A percentile compares a stretch with the other conserved stretches of the same genome.
Evolutionary conservation across 495 filamentous ascomycete genomes (phyloP).

Genomic region (Thermothielavioides terrestris): DNA sequence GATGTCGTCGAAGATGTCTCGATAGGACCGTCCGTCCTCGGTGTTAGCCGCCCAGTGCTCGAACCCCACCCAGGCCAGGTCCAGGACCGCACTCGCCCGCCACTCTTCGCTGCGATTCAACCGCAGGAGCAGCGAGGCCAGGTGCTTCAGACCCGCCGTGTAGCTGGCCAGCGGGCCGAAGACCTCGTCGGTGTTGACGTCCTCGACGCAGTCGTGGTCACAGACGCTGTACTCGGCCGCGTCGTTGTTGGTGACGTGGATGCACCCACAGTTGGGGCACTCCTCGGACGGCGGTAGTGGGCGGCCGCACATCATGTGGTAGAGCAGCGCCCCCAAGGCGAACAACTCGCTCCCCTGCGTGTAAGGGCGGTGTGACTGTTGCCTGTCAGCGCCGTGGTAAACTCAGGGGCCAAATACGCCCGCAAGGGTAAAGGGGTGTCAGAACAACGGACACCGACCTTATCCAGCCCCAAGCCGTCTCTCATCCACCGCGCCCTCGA

Average conservation of each 20-base stretch:
- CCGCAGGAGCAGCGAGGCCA: conserved; percentile 19
- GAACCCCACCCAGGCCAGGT: conserved; percentile 18
- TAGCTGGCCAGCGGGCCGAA: conserved; percentile 15
- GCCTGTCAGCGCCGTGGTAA: background rate
- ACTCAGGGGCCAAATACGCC: background rate
- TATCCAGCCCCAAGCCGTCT: background rate
- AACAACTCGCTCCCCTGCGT: conserved; percentile 28
- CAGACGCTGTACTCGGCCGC: background rate
- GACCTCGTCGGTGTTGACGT: conserved; percentile 19
- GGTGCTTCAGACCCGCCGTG: conserved; percentile 12
- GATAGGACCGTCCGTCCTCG: conserved; percentile 17
- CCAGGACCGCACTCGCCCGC: conserved; percentile 15
- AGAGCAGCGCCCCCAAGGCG: conserved; percentile 29
- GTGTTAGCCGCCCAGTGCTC: conserved; percentile 21
- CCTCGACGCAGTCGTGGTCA: conserved; percentile 9
- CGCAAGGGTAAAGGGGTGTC: too few species aligned
- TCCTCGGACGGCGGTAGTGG: conserved; percentile 19
- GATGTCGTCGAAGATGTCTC: conserved; percentile 26
- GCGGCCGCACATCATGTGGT: conserved; percentile 31
- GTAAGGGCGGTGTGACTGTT: conserved; percentile 21
- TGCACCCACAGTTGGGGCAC: conserved; percentile 18
- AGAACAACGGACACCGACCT: conserved; percentile 8
- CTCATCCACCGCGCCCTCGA: background rate
- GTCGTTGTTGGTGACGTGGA: conserved; percentile 12
- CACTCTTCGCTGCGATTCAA: conserved; percentile 12